Base-by-base conservation (phyloP, 2,329 filamentous ascomycete species). In the Xylariaceae sp. region DNA sequence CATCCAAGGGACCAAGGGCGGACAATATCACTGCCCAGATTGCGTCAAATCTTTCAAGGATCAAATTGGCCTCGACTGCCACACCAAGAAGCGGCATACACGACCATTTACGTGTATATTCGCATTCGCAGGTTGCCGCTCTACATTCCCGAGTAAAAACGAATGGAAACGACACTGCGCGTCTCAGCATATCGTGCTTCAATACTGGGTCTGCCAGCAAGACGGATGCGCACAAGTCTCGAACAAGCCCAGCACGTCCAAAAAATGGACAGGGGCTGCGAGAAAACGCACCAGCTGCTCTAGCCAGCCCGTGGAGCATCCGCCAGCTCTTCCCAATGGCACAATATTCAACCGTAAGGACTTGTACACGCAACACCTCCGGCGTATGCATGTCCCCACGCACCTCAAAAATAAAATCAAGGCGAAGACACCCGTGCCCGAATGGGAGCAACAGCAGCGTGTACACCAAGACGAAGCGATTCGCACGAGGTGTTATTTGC, bases 121-220 rank as follows among this genome's bases (percentile, higher is more conserved):
- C 68, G 75, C 81, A 29, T 85, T 82, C 51, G 94, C 91, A 53
- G 88, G 87, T 32, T 97, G 92, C 72, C 60, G 58, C 0, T 81
- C 84, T 2, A 84, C 79, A 0, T 96, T 96, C 65, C 79, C 80
- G 2, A 85, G 80, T 61, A 96, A 95, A 73, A 96, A 96, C 67
- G 92, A 96, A 69, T 96, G 92, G 92, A 96, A 96, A 70, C 84
- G 92, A 0, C 92, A 97, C 67, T 83, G 92, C 63, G 74, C 77
- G 30, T 88, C 87, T 0, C 88, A 95, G 66, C 92, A 97, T 66
- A 76, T 96, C 19, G 81, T 85, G 50, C 76, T 89, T 2, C 74
- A 80, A 42, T 88, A 85, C 71, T 96, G 86, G 82, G 77, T 86
- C 53, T 97, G 92, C 72, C 80, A 85, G 60, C 75, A 87, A 30